Conservation (phyloP, 2,329 filamentous ascomycete genomes). For the Xylariaceae sp. region DNA sequence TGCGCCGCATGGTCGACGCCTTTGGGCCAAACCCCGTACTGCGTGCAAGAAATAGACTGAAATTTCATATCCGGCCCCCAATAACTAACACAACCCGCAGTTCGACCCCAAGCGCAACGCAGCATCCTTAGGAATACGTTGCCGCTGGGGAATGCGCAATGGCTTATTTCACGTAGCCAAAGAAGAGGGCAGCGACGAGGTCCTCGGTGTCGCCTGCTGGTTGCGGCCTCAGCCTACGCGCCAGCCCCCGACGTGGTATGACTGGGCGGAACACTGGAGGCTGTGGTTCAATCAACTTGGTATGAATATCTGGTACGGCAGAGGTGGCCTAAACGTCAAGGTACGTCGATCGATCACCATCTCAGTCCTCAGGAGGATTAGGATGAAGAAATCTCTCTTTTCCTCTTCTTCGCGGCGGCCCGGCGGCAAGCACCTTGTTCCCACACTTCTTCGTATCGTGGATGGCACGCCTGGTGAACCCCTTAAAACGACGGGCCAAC, state of each 20-base stretch:
- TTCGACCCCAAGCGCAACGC: constrained; percentile 59
- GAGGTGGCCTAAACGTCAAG: constrained; percentile 63
- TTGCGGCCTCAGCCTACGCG: constrained; percentile 50
- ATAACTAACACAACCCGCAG: constrained; percentile 29
- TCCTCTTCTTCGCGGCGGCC: background rate
- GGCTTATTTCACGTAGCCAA: constrained; percentile 68
- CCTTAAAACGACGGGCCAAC: background rate
- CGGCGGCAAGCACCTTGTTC: too few species aligned
- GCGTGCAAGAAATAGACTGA: too few species aligned
- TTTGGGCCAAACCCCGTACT: constrained; percentile 6
- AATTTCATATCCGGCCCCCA: too few species aligned
- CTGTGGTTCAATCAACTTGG: constrained; percentile 62
- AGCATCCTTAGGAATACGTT: constrained; percentile 60
- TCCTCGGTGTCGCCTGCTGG: constrained; percentile 73
- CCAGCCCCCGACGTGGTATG: constrained; percentile 52
- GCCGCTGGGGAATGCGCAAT: constrained; percentile 66
- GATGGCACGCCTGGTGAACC: background rate
- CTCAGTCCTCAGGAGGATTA: background rate
- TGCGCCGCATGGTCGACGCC: constrained; percentile 1
- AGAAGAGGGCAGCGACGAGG: constrained; percentile 48
- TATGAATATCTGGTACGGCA: constrained; percentile 66
- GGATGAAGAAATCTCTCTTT: background rate
- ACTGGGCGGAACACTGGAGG: constrained; percentile 61
- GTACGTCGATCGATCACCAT: constrained; percentile 27
- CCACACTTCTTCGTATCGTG: background rate